phyloP scores from a whole-genome alignment of 441 rosid species.

The Jatropha multifida region DNA sequence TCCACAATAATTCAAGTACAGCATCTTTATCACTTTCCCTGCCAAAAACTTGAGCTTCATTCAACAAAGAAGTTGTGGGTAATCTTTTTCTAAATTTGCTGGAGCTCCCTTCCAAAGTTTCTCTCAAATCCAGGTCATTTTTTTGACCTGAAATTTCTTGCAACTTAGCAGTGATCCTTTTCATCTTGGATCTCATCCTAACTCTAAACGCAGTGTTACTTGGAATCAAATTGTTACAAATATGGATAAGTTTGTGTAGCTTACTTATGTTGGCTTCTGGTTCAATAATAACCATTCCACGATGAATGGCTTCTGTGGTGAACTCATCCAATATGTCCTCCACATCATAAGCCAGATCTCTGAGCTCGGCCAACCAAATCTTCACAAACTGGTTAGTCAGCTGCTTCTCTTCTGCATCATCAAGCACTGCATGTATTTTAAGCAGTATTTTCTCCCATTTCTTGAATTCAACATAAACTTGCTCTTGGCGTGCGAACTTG shows the following conservation, averaged over 20 bases:
- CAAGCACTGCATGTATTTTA: slow-evolving; percentile 19
- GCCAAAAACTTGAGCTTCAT: slow-evolving; percentile 17
- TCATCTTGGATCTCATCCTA: slow-evolving; percentile 2
- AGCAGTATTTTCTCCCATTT: slow-evolving; percentile 14
- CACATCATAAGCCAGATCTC: slow-evolving; percentile 28
- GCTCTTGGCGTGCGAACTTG: slow-evolving; percentile 14
- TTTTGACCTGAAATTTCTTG: background rate
- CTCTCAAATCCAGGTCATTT: background rate
- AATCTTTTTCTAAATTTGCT: background rate
- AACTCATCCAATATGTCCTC: slow-evolving; percentile 26
- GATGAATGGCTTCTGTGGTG: slow-evolving; percentile 11
- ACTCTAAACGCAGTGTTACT: background rate
- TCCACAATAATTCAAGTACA: no score
- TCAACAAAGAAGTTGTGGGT: slow-evolving; percentile 16
- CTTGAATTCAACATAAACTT: slow-evolving; percentile 18
- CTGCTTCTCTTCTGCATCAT: slow-evolving; percentile 34
- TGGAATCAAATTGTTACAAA: background rate
- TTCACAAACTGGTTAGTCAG: slow-evolving; percentile 14
- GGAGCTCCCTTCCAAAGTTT: background rate
- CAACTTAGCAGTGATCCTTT: slow-evolving; percentile 7
- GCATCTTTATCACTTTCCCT: no score
- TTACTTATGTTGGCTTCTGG: slow-evolving; percentile 5
- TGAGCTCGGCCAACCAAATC: slow-evolving; percentile 31
- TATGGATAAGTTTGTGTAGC: background rate
- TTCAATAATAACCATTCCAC: background rate